phyloP scores from a whole-genome alignment of 345 rosid genomes.

The Gossypium turneri region DNA sequence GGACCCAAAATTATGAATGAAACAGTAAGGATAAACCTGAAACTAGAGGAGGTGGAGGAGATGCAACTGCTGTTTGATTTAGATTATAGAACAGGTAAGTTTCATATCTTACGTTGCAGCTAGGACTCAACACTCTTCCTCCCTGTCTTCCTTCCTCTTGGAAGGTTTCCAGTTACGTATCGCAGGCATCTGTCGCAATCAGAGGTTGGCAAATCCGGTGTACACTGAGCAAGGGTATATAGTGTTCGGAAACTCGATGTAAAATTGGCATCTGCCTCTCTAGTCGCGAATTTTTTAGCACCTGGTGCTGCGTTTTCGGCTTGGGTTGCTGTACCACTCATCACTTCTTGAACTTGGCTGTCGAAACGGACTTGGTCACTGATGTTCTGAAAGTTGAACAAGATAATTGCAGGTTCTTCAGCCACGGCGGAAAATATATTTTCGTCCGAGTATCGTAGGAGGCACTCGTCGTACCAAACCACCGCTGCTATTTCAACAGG shows the following conservation, averaged over 20 bases:
- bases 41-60: too few relatives aligned
- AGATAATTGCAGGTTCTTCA: rapidly evolving
- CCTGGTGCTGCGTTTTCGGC: neutral
- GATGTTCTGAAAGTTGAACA: neutral
- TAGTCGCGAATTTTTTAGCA: neutral
- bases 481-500: neutral
- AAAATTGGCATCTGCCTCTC: neutral
- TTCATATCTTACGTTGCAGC: conserved; percentile 18
- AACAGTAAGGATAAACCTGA: neutral
- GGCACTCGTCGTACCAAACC: neutral
- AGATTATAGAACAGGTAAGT: neutral
- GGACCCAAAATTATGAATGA: neutral
- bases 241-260: neutral
- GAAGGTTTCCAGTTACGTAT: neutral
- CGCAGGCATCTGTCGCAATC: neutral
- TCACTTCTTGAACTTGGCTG: too few relatives aligned
- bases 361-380: neutral
- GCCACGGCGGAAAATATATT: neutral
- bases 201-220: neutral
- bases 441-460: neutral
- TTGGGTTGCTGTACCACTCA: neutral
- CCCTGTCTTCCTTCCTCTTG: neutral
- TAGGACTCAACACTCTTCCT: neutral
- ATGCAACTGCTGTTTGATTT: conserved; percentile 11
- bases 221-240: conserved; percentile 1